phyloP scores from a whole-genome alignment of 2,329 filamentous ascomycete species.

The Chaetomium olivaceum region DNA sequence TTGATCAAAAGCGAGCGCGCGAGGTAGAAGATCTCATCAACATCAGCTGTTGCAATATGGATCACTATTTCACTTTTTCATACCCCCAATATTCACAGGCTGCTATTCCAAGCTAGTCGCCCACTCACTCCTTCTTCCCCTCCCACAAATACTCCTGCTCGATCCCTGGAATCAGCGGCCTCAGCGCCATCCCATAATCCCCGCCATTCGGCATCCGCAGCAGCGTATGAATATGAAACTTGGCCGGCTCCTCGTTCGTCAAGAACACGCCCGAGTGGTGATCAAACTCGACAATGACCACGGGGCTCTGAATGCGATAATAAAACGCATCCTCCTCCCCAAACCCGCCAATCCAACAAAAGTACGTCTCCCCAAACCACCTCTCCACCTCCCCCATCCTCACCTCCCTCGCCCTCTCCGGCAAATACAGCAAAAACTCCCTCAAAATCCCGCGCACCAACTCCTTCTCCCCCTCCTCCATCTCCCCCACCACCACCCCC shows the following conservation, averaged over 20 bases:
- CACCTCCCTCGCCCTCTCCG: slow-evolving; percentile 52
- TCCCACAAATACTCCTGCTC: slow-evolving; percentile 48
- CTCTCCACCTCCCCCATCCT: slow-evolving; percentile 56
- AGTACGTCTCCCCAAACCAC: slow-evolving; percentile 71
- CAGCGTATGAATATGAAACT: slow-evolving; percentile 78
- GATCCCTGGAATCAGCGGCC: slow-evolving; percentile 40
- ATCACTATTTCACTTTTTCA: not conserved
- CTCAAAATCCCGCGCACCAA: slow-evolving; percentile 60
- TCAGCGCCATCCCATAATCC: slow-evolving; percentile 67
- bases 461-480: slow-evolving; percentile 51
- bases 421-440: slow-evolving; percentile 70
- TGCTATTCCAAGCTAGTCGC: too few relatives aligned
- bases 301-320: slow-evolving; percentile 74
- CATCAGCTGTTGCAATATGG: not conserved
- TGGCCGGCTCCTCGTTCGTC: slow-evolving; percentile 69
- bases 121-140: slow-evolving; percentile 30
- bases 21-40: not conserved
- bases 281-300: slow-evolving; percentile 75
- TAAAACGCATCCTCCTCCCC: slow-evolving; percentile 71
- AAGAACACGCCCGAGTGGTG: slow-evolving; percentile 79
- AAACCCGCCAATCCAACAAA: slow-evolving; percentile 74
- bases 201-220: slow-evolving; percentile 71
- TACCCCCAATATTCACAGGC: too few relatives aligned
- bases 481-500: slow-evolving; percentile 57
- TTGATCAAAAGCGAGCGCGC: not conserved